Conservation (phyloP, 2,329 filamentous ascomycete species). For the Lizonia empirigonia region DNA sequence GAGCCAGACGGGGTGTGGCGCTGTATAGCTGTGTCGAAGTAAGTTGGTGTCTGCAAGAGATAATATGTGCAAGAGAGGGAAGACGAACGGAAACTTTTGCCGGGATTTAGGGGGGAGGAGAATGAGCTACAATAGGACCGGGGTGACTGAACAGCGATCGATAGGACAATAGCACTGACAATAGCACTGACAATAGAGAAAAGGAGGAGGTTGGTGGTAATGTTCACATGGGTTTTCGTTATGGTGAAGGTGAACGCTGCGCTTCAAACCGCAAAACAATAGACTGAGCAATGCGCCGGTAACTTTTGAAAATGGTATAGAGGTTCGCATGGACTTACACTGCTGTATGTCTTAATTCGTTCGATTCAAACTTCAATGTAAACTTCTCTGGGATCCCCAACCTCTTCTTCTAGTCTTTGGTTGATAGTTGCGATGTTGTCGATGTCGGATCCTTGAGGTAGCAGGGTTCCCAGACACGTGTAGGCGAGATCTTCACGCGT, state of each 20-base stretch:
- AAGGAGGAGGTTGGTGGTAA: not conserved
- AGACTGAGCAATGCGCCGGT: not conserved
- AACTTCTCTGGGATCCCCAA: too few relatives aligned
- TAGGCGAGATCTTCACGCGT: conserved; percentile 34
- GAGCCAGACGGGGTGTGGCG: not conserved
- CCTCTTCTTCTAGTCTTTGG: not conserved
- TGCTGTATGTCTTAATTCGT: not conserved
- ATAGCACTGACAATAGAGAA: not conserved
- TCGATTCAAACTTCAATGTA: not conserved
- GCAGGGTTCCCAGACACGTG: conserved; percentile 34
- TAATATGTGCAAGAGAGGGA: not conserved
- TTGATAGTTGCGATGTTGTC: conserved; percentile 20
- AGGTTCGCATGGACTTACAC: conserved; percentile 6
- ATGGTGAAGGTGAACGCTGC: conserved; percentile 1
- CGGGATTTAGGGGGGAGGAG: not conserved
- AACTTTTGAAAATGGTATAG: too few relatives aligned
- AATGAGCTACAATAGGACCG: not conserved
- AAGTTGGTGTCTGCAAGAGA: not conserved
- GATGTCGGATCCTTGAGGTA: conserved; percentile 17
- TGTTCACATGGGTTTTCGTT: not conserved
- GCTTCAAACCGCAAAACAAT: not conserved
- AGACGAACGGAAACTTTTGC: not conserved
- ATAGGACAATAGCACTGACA: too few relatives aligned
- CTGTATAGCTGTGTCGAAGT: not conserved
- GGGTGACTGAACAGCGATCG: not conserved